Conservation (phyloP, 345 rosid species). For the Jatropha curcas region DNA sequence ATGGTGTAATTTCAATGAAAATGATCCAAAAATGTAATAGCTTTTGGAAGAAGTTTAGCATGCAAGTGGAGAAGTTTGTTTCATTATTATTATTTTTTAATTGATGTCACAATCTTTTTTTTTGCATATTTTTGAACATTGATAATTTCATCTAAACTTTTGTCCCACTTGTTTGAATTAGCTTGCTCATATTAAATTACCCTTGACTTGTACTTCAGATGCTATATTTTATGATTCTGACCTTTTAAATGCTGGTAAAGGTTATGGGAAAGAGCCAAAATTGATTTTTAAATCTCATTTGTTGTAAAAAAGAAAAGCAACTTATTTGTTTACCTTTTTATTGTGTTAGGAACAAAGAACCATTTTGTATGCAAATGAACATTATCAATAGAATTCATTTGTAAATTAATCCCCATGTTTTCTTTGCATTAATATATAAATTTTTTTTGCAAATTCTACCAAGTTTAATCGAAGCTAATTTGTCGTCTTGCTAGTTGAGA, state of each 20-base stretch:
- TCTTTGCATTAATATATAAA: too few relatives aligned
- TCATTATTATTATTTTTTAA: background rate
- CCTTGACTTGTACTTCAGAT: background rate
- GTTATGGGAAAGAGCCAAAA: background rate
- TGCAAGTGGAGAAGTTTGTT: background rate
- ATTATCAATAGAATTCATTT: too few relatives aligned
- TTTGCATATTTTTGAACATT: background rate
- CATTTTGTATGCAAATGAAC: too few relatives aligned
- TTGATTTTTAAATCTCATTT: background rate
- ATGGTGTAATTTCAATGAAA: background rate
- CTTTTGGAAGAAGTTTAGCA: background rate
- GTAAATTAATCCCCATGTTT: too few relatives aligned
- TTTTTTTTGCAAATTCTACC: too few relatives aligned
- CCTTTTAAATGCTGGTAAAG: background rate
- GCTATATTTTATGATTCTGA: background rate
- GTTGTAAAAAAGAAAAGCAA: background rate
- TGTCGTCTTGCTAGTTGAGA: too few relatives aligned
- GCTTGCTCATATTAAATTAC: background rate
- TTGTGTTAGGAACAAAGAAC: too few relatives aligned
- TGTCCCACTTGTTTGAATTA: conserved; percentile 5
- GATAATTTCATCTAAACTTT: background rate
- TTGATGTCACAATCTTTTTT: background rate
- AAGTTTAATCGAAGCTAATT: too few relatives aligned
- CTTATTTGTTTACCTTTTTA: background rate
- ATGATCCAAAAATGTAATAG: background rate